Percentiles rank a stretch among this genome's conserved stretches.
Evolutionary conservation across 2,329 filamentous ascomycete genomes (phyloP).

Genomic region (Phyllosticta paracitricarpa): DNA sequence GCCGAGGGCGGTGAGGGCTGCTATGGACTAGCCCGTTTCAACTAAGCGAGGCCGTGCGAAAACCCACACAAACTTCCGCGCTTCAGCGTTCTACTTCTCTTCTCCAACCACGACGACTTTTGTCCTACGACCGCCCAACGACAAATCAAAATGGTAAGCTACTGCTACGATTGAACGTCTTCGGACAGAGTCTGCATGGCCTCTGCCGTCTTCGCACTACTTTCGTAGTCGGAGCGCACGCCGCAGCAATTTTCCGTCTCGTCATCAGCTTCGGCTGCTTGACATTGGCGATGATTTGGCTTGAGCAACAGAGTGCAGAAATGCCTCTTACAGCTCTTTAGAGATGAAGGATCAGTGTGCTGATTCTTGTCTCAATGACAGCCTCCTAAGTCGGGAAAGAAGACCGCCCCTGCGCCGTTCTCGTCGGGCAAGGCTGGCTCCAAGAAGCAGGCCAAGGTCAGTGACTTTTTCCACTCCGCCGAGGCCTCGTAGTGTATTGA

Average conservation of each 20-base stretch:
- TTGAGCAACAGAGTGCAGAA: conserved; percentile 6
- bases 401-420: conserved; percentile 94
- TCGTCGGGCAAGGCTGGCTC: conserved; percentile 81
- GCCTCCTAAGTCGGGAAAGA: conserved; percentile 95
- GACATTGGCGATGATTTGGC: conserved; percentile 10
- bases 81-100: background rate
- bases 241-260: conserved; percentile 9
- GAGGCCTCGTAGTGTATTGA: background rate
- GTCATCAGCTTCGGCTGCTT: background rate
- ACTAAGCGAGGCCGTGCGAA: conserved; percentile 6
- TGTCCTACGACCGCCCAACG: conserved; percentile 9
- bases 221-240: background rate
- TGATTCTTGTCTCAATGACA: conserved; percentile 99
- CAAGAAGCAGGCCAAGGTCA: conserved; percentile 96
- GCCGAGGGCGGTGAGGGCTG: background rate
- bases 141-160: conserved; percentile 11
- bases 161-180: background rate
- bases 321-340: conserved; percentile 8
- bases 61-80: conserved; percentile 1
- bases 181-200: conserved; percentile 1
- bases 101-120: conserved; percentile 7
- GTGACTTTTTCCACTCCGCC: conserved; percentile 27
- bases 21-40: background rate
- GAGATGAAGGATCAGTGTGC: conserved; percentile 40
- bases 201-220: conserved; percentile 1